A percentile compares a stretch with the other conserved stretches of the same genome.
Evolutionary conservation across 2,329 filamentous ascomycete genomes (phyloP).

Genomic region (Colletotrichum zoysiae): DNA sequence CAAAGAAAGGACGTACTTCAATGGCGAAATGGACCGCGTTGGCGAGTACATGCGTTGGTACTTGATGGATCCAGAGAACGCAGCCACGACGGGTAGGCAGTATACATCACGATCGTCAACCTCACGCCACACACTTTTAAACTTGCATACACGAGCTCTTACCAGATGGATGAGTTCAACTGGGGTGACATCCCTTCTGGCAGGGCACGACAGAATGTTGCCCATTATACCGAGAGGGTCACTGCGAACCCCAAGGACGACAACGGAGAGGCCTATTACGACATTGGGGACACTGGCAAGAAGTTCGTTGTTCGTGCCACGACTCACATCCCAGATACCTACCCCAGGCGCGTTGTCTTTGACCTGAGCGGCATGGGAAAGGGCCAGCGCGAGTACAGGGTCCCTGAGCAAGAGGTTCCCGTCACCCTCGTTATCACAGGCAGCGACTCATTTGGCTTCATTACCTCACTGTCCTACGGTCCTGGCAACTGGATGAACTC

Average conservation of each 20-base stretch:
- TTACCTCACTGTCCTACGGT: constrained; percentile 48
- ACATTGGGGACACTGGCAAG: constrained; percentile 48
- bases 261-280: constrained; percentile 51
- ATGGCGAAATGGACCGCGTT: not conserved
- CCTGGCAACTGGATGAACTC: constrained; percentile 51
- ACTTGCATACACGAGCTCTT: constrained; percentile 43
- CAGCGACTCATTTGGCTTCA: constrained; percentile 50
- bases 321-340: constrained; percentile 47
- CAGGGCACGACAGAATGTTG: constrained; percentile 48
- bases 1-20: not conserved
- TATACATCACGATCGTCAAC: constrained; percentile 53
- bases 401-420: constrained; percentile 48
- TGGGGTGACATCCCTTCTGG: constrained; percentile 52
- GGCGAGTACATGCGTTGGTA: constrained; percentile 31
- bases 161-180: constrained; percentile 50
- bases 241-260: constrained; percentile 44
- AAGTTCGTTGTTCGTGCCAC: constrained; percentile 49
- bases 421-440: constrained; percentile 53
- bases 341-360: constrained; percentile 31
- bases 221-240: constrained; percentile 47
- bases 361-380: too few relatives aligned
- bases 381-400: constrained; percentile 49
- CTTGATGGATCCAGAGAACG: constrained; percentile 19
- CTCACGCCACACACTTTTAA: constrained; percentile 50
- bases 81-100: constrained; percentile 33